phyloP scores from a whole-genome alignment of 352 stramenopile genomes.

The Phytopythium oedochilum region DNA sequence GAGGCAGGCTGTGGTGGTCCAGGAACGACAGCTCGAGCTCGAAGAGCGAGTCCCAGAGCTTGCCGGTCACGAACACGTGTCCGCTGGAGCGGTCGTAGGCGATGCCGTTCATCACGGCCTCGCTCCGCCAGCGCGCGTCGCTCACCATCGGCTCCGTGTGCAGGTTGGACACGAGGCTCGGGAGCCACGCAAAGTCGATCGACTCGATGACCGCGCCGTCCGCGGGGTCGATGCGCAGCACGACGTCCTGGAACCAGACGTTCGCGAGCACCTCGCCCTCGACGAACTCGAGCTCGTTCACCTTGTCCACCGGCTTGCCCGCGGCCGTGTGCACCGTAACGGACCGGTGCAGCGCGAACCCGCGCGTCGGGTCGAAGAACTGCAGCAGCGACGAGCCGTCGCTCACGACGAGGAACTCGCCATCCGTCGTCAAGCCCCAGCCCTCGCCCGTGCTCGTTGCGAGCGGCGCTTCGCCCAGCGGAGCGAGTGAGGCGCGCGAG shows the following conservation, averaged over 20 bases:
- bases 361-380: conserved; percentile 69
- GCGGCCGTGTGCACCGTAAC: conserved; percentile 44
- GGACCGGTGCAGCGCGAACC: conserved; percentile 46
- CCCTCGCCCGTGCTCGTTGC: conserved; percentile 80
- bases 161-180: conserved; percentile 54
- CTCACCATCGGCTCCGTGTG: conserved; percentile 39
- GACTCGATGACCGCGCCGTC: conserved; percentile 62
- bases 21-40: conserved; percentile 70
- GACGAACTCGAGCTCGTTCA: conserved; percentile 89
- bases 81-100: conserved; percentile 56
- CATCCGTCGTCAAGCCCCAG: conserved; percentile 87
- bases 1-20: conserved; percentile 8
- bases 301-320: conserved; percentile 34
- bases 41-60: conserved; percentile 85
- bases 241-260: conserved; percentile 75
- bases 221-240: conserved; percentile 74
- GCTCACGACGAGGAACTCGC: conserved; percentile 76
- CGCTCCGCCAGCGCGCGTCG: conserved; percentile 23
- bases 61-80: conserved; percentile 75
- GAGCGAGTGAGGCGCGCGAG: conserved; percentile 45
- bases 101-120: conserved; percentile 90
- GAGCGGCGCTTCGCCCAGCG: conserved; percentile 49
- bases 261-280: conserved; percentile 83
- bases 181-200: conserved; percentile 65
- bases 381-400: conserved; percentile 73